phyloP scores from a whole-genome alignment of 768 basidiomycete genomes.

The Paxillus involutus region DNA sequence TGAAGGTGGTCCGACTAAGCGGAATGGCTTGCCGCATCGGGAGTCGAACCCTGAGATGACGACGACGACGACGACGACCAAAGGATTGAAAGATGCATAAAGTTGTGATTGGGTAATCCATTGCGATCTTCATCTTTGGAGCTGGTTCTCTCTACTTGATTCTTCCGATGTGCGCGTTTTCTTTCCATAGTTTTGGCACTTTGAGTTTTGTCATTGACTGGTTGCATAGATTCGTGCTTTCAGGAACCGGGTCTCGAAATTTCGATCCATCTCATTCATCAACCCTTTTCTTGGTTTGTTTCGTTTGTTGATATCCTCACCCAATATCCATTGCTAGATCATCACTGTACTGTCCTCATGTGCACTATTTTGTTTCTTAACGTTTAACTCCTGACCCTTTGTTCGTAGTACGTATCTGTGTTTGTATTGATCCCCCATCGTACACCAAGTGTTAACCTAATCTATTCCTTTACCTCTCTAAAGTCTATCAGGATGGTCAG shows the following conservation, averaged over 20 bases:
- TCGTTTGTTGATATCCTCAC: conserved; percentile 23
- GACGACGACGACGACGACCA: conserved; percentile 18
- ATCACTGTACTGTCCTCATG: not conserved
- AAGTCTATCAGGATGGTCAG: not conserved
- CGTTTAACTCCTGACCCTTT: too few relatives aligned
- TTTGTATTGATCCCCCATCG: too few relatives aligned
- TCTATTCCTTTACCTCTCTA: not conserved
- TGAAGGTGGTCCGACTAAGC: conserved; percentile 25
- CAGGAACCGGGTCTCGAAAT: not conserved
- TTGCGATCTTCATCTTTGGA: conserved; percentile 8
- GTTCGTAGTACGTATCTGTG: too few relatives aligned
- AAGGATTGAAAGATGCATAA: conserved; percentile 25
- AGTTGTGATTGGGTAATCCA: conserved; percentile 6
- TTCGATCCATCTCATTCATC: not conserved
- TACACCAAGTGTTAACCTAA: not conserved
- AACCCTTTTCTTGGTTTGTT: not conserved
- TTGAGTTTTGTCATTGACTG: conserved; percentile 2
- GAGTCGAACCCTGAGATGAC: conserved; percentile 30
- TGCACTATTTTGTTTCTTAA: too few relatives aligned
- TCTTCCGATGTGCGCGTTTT: conserved; percentile 1
- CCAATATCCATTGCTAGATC: conserved; percentile 22
- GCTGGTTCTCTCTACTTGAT: conserved; percentile 1
- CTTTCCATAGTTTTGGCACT: conserved; percentile 6
- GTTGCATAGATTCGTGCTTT: conserved; percentile 10
- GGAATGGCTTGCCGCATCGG: conserved; percentile 29